A percentile compares a stretch with the other conserved stretches of the same genome.
Evolutionary conservation across 768 basidiomycete species (phyloP).

Genomic region (Hebeloma cylindrosporum): DNA sequence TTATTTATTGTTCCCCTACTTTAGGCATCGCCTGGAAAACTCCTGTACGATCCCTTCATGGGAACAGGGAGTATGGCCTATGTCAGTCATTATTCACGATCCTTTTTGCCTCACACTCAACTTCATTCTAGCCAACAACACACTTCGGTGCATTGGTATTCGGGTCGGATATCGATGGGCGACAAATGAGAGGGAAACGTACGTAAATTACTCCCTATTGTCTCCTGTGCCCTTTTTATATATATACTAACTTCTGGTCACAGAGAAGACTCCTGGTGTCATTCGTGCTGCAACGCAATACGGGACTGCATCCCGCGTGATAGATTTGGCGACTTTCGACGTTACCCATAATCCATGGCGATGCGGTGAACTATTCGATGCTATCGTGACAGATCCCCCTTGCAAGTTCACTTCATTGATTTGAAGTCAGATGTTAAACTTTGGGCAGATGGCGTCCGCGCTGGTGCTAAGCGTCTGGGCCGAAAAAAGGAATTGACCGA

Average conservation of each 20-base stretch:
- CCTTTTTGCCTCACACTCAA: background rate
- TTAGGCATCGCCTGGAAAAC: constrained; percentile 83
- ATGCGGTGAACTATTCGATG: constrained; percentile 87
- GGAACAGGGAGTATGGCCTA: constrained; percentile 93
- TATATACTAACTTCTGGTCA: background rate
- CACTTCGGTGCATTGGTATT: constrained; percentile 86
- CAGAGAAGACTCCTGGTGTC: constrained; percentile 63
- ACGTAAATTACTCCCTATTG: constrained; percentile 8
- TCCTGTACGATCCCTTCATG: constrained; percentile 94
- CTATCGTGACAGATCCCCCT: constrained; percentile 92
- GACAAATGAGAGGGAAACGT: constrained; percentile 97
- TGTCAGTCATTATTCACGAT: constrained; percentile 46
- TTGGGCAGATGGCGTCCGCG: constrained; percentile 82
- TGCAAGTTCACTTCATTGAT: constrained; percentile 50
- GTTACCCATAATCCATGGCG: constrained; percentile 90
- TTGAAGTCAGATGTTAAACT: background rate
- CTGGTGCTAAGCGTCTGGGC: constrained; percentile 81
- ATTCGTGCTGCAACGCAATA: constrained; percentile 84
- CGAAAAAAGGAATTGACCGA: constrained; percentile 53
- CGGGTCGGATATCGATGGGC: constrained; percentile 95
- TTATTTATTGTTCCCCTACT: background rate
- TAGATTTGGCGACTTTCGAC: constrained; percentile 91
- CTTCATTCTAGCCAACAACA: constrained; percentile 62
- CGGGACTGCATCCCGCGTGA: constrained; percentile 64
- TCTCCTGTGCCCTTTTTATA: background rate